Base-by-base conservation (phyloP, 768 basidiomycete species). In the Pleurotus tuber-regium region DNA sequence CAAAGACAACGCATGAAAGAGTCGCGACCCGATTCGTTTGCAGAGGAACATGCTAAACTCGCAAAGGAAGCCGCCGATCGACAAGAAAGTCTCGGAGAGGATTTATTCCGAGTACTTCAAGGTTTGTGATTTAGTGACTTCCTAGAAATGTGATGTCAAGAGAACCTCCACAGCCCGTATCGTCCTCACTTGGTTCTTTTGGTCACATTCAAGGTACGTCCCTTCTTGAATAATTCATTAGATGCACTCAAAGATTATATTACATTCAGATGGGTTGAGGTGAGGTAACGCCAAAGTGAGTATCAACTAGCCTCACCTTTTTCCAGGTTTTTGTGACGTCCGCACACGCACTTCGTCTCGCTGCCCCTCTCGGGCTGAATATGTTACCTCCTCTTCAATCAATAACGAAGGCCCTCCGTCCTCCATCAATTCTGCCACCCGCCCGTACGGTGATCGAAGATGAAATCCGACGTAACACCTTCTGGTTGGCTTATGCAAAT, bases 111-210 rank as follows among this genome's bases (percentile, higher is more conserved):
- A 58, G 72, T 78, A 14, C 58, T 86, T 8, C 87, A 89, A 80
- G 78, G 86, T 84, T 57, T 51, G 62, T 31, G 21, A 30, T n/a
- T 12, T 16, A 30, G 6, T 50, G 21, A 16, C n/a, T n/a, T 43
- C 39, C 23, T 10, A 8, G 33, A 49, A 26, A 51, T 48, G 26
- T 29, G 31, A 16, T 24, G 40, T 25, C 30, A 26, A 6, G 24
- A 23, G 16, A 46, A 36, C 35, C 10, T 43, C 30, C 35, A 43
- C 4, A 90, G 87, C 86, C 8, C 72, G 77, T 38, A 71, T 85
- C 11, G 71, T 89, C 36, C 67, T 88, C 38, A 76, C 77, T 7
- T 87, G 86, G 83, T 87, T 84, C 64, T 86, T 86, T 58, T 87
- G 84, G 79, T 82, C 77, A 41, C 83, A 88, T 63, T 84, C 83